Evolutionary conservation across 768 basidiomycete species (phyloP).

Genomic region (Kondoa subrosea): DNA sequence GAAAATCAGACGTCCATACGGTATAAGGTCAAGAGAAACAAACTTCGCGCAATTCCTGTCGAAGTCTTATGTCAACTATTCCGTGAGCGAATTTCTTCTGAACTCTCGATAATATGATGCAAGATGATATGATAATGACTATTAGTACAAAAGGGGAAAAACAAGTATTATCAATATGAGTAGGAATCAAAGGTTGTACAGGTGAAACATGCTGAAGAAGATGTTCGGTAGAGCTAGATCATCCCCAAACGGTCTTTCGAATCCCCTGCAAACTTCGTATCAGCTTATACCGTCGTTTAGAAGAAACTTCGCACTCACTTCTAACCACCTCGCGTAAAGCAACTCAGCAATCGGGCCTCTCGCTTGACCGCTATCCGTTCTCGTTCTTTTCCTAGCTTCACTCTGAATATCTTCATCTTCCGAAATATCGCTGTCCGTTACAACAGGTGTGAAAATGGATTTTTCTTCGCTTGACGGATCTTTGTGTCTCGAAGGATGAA

Average conservation of each 20-base stretch:
- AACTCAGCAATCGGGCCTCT: conserved; percentile 80
- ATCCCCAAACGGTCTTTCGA: not conserved
- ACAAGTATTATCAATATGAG: too few relatives aligned
- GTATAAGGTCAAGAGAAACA: too few relatives aligned
- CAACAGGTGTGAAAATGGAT: conserved; percentile 31
- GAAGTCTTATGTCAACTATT: too few relatives aligned
- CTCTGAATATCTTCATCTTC: conserved; percentile 19
- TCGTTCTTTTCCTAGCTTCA: conserved; percentile 9
- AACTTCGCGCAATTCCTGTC: too few relatives aligned
- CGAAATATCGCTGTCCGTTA: conserved; percentile 11
- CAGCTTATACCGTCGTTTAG: not conserved
- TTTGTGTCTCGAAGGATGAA: conserved; percentile 75
- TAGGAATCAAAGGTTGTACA: too few relatives aligned
- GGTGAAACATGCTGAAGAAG: too few relatives aligned
- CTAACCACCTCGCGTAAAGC: conserved; percentile 91
- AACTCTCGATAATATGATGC: not conserved
- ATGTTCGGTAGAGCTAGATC: not conserved
- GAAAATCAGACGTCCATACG: not conserved
- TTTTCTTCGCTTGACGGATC: conserved; percentile 31
- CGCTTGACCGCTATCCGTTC: conserved; percentile 15
- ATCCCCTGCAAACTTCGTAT: not conserved
- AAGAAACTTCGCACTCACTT: conserved; percentile 34
- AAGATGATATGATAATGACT: not conserved
- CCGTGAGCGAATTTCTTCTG: too few relatives aligned
- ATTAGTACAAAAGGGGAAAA: not conserved